phyloP scores from a whole-genome alignment of 2,329 filamentous ascomycete species.

The Fusarium lateritium region DNA sequence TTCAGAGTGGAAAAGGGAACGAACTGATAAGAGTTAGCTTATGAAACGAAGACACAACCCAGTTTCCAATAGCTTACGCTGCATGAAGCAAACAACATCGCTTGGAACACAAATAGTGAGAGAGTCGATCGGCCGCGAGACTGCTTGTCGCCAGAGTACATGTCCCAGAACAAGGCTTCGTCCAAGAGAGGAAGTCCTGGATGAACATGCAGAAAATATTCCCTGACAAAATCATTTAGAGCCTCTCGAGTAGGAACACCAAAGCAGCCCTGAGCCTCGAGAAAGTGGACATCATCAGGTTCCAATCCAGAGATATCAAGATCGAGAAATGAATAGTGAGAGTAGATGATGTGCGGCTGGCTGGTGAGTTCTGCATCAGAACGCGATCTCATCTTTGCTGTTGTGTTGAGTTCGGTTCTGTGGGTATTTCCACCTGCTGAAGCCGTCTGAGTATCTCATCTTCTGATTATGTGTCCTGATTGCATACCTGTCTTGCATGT shows the following conservation, averaged over 20 bases:
- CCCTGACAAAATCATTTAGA: constrained; percentile 26
- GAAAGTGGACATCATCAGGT: constrained; percentile 26
- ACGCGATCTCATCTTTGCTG: neutral
- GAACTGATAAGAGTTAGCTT: constrained; percentile 17
- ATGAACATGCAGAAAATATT: constrained; percentile 35
- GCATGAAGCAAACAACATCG: constrained; percentile 34
- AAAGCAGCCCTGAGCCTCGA: constrained; percentile 32
- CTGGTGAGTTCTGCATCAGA: neutral
- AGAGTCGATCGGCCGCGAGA: neutral
- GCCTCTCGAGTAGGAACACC: constrained; percentile 23
- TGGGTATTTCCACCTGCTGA: neutral
- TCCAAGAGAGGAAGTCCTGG: constrained; percentile 26
- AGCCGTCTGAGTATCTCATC: neutral
- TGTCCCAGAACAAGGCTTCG: constrained; percentile 28
- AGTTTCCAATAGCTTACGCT: constrained; percentile 6
- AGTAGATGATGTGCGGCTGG: constrained; percentile 31
- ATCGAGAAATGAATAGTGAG: constrained; percentile 24
- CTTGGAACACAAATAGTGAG: constrained; percentile 29
- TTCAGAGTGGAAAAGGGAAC: constrained; percentile 10
- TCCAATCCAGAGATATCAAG: constrained; percentile 21
- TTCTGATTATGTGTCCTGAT: neutral
- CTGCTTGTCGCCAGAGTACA: constrained; percentile 6
- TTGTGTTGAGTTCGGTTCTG: neutral
- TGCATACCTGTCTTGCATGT: neutral
- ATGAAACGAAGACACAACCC: too few species aligned